Conservation (phyloP, 345 rosid species). For the Limnanthes douglasii region DNA sequence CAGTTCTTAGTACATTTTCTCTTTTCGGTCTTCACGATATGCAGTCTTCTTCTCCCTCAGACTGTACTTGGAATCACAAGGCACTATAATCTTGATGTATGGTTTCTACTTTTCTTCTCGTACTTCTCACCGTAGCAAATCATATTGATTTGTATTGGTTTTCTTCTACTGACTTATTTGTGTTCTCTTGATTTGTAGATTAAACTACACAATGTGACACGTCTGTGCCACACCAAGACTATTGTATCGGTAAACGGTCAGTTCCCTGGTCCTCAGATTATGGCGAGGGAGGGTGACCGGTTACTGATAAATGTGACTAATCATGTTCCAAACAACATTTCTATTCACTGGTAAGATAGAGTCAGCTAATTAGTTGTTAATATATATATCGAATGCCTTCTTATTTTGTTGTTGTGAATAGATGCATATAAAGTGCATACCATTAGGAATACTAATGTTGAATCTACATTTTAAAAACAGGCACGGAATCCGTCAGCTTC, state of each 20-base stretch:
- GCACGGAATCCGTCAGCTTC: slow-evolving; percentile 63
- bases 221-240: slow-evolving; percentile 57
- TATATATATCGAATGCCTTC: neutral
- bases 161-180: neutral
- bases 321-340: slow-evolving; percentile 47
- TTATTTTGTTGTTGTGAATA: neutral
- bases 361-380: neutral
- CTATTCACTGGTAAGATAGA: slow-evolving; percentile 46
- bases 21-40: too few relatives aligned
- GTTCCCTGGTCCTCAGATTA: slow-evolving; percentile 51
- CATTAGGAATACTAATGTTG: neutral
- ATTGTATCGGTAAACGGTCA: slow-evolving; percentile 60
- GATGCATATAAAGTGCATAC: too few relatives aligned
- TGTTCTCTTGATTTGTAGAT: slow-evolving; percentile 16
- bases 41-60: slow-evolving; percentile 13
- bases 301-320: slow-evolving; percentile 52
- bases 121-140: too few relatives aligned
- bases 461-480: slow-evolving; percentile 14
- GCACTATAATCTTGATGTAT: slow-evolving; percentile 41
- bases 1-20: too few relatives aligned
- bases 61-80: slow-evolving; percentile 25
- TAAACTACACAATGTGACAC: slow-evolving; percentile 43
- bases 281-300: slow-evolving; percentile 65
- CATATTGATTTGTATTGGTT: too few relatives aligned
- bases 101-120: too few relatives aligned